phyloP scores from a whole-genome alignment of 1,139 yeast species.

The Candida sanyaensis region DNA sequence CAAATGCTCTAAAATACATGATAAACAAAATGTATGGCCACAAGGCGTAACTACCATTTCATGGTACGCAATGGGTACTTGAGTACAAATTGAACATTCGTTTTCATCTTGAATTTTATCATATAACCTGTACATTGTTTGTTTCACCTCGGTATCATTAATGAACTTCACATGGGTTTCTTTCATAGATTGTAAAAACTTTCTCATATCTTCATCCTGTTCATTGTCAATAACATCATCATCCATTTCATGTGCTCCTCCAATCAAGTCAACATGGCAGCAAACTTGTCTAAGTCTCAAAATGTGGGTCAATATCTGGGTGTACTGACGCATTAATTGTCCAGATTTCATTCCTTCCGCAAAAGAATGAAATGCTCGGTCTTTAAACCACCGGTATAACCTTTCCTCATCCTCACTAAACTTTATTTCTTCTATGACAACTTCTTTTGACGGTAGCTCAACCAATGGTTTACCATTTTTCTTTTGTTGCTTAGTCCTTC shows the following conservation, averaged over 20 bases:
- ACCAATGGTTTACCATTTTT: slow-evolving; percentile 75
- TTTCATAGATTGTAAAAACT: slow-evolving; percentile 18
- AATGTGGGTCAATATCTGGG: slow-evolving; percentile 81
- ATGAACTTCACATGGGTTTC: slow-evolving; percentile 31
- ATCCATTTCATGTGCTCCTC: slow-evolving; percentile 41
- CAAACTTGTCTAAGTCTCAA: slow-evolving; percentile 84
- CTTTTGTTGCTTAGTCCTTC: slow-evolving; percentile 88
- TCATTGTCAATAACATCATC: slow-evolving; percentile 28
- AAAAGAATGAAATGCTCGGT: slow-evolving; percentile 69
- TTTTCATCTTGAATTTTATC: slow-evolving; percentile 37
- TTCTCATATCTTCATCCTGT: slow-evolving; percentile 15
- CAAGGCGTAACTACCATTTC: slow-evolving; percentile 74
- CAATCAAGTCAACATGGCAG: slow-evolving; percentile 74
- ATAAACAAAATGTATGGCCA: slow-evolving; percentile 76
- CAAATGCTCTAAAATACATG: slow-evolving; percentile 74
- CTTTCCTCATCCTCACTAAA: slow-evolving; percentile 67
- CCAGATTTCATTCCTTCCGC: slow-evolving; percentile 65
- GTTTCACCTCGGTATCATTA: slow-evolving; percentile 32
- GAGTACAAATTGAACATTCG: slow-evolving; percentile 87
- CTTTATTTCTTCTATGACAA: slow-evolving; percentile 64
- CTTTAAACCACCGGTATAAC: slow-evolving; percentile 70
- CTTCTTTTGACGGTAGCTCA: slow-evolving; percentile 73
- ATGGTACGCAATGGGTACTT: slow-evolving; percentile 55
- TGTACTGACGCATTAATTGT: slow-evolving; percentile 68
- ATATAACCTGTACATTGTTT: slow-evolving; percentile 28